Evolutionary conservation across 2,329 filamentous ascomycete species (phyloP).

Genomic region (Penicillium decumbens): DNA sequence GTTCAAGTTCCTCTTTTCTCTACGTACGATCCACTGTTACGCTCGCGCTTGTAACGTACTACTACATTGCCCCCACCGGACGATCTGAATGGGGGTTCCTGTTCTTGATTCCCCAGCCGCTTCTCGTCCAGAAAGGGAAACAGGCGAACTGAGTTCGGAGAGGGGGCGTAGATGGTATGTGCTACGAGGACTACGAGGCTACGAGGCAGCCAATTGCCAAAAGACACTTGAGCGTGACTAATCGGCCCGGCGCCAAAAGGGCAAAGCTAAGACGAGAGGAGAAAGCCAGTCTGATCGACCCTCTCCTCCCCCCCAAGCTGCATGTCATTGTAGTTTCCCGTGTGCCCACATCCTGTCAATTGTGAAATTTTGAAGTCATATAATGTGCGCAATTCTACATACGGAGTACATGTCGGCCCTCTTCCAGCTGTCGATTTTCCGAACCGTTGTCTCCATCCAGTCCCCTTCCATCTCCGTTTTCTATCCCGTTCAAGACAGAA

Average conservation of each 20-base stretch:
- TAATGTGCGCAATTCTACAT: background rate
- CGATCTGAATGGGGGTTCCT: background rate
- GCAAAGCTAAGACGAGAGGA: constrained; percentile 10
- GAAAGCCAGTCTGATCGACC: constrained; percentile 17
- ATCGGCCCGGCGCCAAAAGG: constrained; percentile 15
- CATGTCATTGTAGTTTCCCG: constrained; percentile 19
- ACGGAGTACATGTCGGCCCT: background rate
- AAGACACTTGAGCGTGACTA: constrained; percentile 7
- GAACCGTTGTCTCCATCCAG: background rate
- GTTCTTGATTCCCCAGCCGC: background rate
- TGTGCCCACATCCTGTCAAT: constrained; percentile 6
- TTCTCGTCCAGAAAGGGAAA: background rate
- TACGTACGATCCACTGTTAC: background rate
- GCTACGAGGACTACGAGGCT: background rate
- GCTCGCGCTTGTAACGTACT: background rate
- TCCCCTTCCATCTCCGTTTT: background rate
- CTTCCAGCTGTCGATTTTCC: background rate
- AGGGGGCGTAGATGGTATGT: background rate
- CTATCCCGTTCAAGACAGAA: background rate
- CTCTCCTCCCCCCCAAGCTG: constrained; percentile 6
- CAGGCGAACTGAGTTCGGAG: background rate
- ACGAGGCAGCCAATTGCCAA: constrained; percentile 1
- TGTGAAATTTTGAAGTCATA: background rate
- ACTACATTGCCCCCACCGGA: background rate
- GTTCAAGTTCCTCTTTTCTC: background rate